These are phyloP conservation scores for Sorghum bicolor DNA, from an alignment of 176 grass and related monocot species.

Conservation along the genomic window Sorghum_bicolor_NCBIv3 NC_012873.2:64956001-64956500, in stretches of 20 bases:
- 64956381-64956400: constrained; percentile 58
- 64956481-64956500: not conserved
- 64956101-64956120: constrained; percentile 94
- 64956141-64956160: constrained; percentile 90
- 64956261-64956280: not conserved
- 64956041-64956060: not conserved
- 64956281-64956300: not conserved
- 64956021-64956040: not conserved
- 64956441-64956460: constrained; percentile 40
- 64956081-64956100: constrained; percentile 92
- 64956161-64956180: constrained; percentile 99
- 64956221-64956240: constrained; percentile 99
- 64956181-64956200: constrained; percentile 90
- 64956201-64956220: constrained; percentile 96
- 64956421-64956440: constrained; percentile 64
- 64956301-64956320: constrained; percentile 13
- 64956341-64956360: constrained; percentile 20
- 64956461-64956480: not conserved
- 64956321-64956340: constrained; percentile 14
- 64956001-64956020: not conserved
- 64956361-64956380: constrained; percentile 38
- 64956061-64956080: constrained; percentile 68
- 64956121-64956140: constrained; percentile 86
- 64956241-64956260: constrained; percentile 65
- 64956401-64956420: constrained; percentile 83